A percentile compares a stretch with the other conserved stretches of the same genome.
Conservation (phyloP, 2,329 filamentous ascomycete genomes). For the Aspergillus sp. region DNA sequence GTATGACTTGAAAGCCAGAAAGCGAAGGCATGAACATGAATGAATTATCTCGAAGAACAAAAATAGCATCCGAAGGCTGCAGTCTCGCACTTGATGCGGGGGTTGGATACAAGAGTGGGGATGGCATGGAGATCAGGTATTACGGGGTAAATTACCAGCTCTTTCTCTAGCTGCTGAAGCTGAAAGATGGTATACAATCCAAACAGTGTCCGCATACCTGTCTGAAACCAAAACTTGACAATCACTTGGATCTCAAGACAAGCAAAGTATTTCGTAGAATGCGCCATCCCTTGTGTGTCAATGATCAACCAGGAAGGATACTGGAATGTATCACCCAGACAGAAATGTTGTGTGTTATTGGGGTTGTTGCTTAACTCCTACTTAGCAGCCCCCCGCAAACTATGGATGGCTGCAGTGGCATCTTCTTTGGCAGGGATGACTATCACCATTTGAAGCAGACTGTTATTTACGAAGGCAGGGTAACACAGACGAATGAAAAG, state of each 20-base stretch:
- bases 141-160: not conserved
- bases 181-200: not conserved
- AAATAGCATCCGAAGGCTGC: not conserved
- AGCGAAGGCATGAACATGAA: no score
- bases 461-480: not conserved
- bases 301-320: not conserved
- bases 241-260: not conserved
- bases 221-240: not conserved
- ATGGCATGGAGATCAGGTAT: not conserved
- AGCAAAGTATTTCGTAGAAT: not conserved
- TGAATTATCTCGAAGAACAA: not conserved
- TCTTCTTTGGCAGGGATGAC: not conserved
- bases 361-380: not conserved
- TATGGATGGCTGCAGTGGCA: not conserved
- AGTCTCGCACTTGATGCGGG: not conserved
- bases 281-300: not conserved
- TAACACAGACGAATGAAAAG: not conserved
- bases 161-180: no score
- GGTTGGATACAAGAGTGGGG: not conserved
- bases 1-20: no score
- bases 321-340: not conserved
- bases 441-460: not conserved
- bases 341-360: not conserved
- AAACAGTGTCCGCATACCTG: not conserved
- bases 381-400: not conserved